Conservation (phyloP, 1,284 basidiomycete species). For the Puccinia polysora region DNA sequence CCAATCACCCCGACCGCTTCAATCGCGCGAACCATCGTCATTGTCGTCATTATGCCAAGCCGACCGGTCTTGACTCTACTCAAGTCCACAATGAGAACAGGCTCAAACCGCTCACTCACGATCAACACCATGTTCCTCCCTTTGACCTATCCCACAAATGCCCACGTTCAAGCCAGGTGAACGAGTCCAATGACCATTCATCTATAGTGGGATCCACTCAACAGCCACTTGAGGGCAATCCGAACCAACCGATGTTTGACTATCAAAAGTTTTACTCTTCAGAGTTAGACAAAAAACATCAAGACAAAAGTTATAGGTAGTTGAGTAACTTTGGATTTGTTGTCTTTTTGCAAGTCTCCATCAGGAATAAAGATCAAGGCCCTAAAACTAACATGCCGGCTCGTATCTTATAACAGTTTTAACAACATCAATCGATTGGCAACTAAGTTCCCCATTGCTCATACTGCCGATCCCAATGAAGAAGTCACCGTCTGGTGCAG, state of each 20-base stretch:
- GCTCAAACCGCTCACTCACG: conserved; percentile 62
- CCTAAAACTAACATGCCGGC: neutral
- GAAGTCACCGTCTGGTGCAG: conserved; percentile 99
- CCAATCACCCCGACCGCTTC: conserved; percentile 58
- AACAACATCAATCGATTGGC: conserved; percentile 99
- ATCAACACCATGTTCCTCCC: conserved; percentile 65
- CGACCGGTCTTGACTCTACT: neutral
- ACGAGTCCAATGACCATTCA: conserved; percentile 56
- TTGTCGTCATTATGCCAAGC: conserved; percentile 50
- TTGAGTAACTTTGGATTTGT: neutral
- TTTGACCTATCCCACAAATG: conserved; percentile 63
- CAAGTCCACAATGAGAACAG: neutral
- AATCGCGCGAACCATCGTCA: conserved; percentile 50
- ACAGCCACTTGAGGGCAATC: conserved; percentile 55
- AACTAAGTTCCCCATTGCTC: conserved; percentile 88
- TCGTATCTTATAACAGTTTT: conserved; percentile 63
- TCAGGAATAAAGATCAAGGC: neutral
- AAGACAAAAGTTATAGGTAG: conserved; percentile 72
- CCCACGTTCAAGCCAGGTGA: conserved; percentile 6
- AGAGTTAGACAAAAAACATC: conserved; percentile 95
- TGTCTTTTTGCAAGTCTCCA: neutral
- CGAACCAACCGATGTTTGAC: conserved; percentile 62
- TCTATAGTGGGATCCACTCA: conserved; percentile 69
- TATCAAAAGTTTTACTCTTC: conserved; percentile 83
- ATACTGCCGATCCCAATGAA: conserved; percentile 77